Conservation (phyloP, 129 eudicot species). For the Artemisia annua region DNA sequence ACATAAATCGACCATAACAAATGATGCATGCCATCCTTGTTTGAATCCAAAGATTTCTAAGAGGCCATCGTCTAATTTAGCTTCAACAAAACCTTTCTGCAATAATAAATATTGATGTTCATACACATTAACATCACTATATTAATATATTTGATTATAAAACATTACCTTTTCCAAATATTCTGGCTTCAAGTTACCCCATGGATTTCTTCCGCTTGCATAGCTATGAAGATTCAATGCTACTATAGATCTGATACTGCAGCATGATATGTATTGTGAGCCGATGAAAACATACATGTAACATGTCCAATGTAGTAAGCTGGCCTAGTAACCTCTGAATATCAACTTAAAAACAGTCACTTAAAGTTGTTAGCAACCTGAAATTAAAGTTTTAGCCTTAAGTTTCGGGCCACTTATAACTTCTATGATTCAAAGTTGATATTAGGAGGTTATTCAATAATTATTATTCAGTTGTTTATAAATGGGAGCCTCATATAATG, state of each 20-base stretch:
- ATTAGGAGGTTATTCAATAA: not conserved
- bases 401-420: not conserved
- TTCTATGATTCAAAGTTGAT: not conserved
- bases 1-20: slow-evolving; percentile 87
- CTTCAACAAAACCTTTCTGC: slow-evolving; percentile 96
- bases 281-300: not conserved
- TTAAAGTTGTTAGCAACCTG: no score
- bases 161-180: slow-evolving; percentile 73
- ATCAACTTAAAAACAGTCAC: not conserved
- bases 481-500: not conserved
- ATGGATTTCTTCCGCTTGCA: slow-evolving; percentile 94
- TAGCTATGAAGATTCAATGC: slow-evolving; percentile 78
- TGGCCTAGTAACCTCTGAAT: not conserved
- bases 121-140: not conserved
- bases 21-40: slow-evolving; percentile 99
- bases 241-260: slow-evolving; percentile 81
- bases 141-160: not conserved
- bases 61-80: slow-evolving; percentile 83
- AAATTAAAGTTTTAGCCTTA: not conserved
- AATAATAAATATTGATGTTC: slow-evolving; percentile 1
- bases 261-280: slow-evolving; percentile 2
- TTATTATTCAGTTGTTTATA: not conserved
- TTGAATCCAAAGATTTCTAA: slow-evolving; percentile 89
- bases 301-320: not conserved
- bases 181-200: slow-evolving; percentile 84